phyloP scores from a whole-genome alignment of 2,329 filamentous ascomycete species.

The Colletotrichum sp. region DNA sequence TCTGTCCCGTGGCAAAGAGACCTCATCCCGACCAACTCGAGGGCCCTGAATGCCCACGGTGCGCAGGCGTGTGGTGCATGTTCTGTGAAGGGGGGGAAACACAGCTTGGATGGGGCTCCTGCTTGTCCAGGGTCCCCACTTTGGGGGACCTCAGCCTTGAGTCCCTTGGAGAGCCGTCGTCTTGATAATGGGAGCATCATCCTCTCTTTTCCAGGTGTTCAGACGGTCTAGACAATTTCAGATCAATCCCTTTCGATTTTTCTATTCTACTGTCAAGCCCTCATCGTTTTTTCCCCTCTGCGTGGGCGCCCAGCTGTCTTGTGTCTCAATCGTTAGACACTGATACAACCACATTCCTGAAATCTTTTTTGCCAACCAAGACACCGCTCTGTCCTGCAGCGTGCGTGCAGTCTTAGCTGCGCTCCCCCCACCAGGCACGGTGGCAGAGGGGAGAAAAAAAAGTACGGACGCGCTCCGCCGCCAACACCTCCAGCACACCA shows the following conservation, averaged over 20 bases:
- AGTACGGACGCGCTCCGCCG: constrained; percentile 1
- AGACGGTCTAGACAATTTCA: background rate
- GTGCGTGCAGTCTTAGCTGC: background rate
- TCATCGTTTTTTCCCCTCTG: background rate
- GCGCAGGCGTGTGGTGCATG: background rate
- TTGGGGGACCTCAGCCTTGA: background rate
- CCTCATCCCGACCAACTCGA: constrained; percentile 11
- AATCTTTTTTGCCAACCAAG: background rate
- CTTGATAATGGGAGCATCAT: background rate
- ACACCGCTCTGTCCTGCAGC: background rate
- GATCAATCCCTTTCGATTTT: background rate
- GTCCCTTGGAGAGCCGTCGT: background rate
- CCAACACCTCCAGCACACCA: background rate
- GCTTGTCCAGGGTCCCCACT: background rate
- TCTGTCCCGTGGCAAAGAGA: constrained; percentile 8
- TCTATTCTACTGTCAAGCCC: background rate
- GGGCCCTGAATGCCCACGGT: background rate
- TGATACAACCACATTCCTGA: background rate
- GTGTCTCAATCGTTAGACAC: constrained; percentile 2
- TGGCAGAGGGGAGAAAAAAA: background rate
- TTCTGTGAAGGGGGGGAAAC: background rate
- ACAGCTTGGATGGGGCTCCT: background rate
- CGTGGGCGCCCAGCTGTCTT: background rate
- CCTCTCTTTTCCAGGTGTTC: background rate
- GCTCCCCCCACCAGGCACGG: background rate